Percentiles rank a stretch among this genome's conserved stretches.
These are phyloP conservation scores for Auxenochlorella pyrenoidosa DNA, from an alignment of 139 green algal genomes.

Conservation along the genomic window DNA sequence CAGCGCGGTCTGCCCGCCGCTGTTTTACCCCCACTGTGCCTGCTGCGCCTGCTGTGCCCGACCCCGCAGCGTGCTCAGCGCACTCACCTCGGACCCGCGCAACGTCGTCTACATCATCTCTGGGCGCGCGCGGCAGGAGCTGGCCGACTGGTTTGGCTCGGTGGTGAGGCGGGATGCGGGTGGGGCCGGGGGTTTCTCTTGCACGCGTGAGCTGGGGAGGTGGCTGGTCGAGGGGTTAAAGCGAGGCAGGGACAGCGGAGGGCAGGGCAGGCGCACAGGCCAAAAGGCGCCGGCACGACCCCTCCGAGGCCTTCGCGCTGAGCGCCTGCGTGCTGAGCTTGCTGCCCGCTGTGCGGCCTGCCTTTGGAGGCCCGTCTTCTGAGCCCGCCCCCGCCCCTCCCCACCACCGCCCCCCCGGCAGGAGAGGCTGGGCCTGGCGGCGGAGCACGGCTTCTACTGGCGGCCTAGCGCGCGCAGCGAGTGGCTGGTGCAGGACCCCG, in stretches of 20 bases:
- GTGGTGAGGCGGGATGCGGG: conserved; percentile 58
- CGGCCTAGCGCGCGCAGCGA: conserved; percentile 32
- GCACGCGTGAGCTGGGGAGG: too few relatives aligned
- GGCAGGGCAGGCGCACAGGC: too few relatives aligned
- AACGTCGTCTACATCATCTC: conserved; percentile 95
- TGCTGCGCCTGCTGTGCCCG: conserved; percentile 13
- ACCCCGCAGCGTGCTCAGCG: conserved; percentile 72
- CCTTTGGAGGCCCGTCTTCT: not conserved
- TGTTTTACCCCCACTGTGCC: not conserved
- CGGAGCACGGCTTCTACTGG: conserved; percentile 95
- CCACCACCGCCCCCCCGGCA: not conserved
- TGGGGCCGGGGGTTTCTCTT: too few relatives aligned
- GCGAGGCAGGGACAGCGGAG: too few relatives aligned
- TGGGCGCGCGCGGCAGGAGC: conserved; percentile 74
- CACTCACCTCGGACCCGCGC: conserved; percentile 73
- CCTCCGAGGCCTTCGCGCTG: too few relatives aligned
- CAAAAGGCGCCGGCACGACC: too few relatives aligned
- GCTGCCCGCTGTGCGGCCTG: too few relatives aligned
- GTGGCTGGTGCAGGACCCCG: conserved; percentile 54
- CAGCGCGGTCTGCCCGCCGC: too few relatives aligned
- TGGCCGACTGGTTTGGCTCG: conserved; percentile 87
- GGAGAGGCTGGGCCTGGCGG: conserved; percentile 83
- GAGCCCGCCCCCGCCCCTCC: not conserved
- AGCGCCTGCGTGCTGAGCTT: too few relatives aligned
- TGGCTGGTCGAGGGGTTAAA: too few relatives aligned